Base-by-base conservation (phyloP, 768 basidiomycete species). In the Agrocybe chaxingu region DNA sequence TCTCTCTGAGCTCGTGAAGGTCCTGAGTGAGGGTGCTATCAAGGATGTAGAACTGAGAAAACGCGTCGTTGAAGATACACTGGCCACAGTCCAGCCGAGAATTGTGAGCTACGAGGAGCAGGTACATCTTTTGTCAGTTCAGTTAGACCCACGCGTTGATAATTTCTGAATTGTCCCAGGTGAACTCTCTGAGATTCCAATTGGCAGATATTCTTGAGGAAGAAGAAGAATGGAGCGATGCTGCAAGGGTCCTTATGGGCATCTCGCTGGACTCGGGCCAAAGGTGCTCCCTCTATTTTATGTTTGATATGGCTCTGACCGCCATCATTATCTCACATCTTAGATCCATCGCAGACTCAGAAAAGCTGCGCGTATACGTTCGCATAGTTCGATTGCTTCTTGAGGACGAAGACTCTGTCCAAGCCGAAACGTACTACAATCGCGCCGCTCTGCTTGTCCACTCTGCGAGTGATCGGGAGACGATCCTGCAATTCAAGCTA, bases 351-450 rank as follows among this genome's bases (percentile, higher is more conserved):
- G 71, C 82, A 4, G 93, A 97, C 66, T 80, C 83, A 52, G 92
- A 96, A 46, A 97, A 93, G 66, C 80, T 99, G 34, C 80, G 81
- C 24, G 79, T 96, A 34, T 97, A 98, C 64, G 85, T 98, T 52
- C 88, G 95, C 51, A 96, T 98, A 56, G 91, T 98, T 46, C 86
- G 97, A 12, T 78, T 98, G 4, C 78, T 97, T 13, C 78, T 99
- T 32, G 96, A 99, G 72, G 94, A 97, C 48, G 94, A 96, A 65
- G 96, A 99, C 62, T 92, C 91, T 3, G 88, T 95, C 2, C 91
- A 94, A 67, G 97, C 97, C n/a, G 96, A 98, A 65, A 91, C 93
- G 2, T 98, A 94, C 70, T 96, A 96, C 68, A 96, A 95, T 62
- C 89, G 97, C 48, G 97, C 97, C 13, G 91, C 93, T 1, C 80